Percentiles rank a stretch among this genome's conserved stretches.
Conservation (phyloP, 2,329 filamentous ascomycete species). For the Colletotrichum endophyticum region DNA sequence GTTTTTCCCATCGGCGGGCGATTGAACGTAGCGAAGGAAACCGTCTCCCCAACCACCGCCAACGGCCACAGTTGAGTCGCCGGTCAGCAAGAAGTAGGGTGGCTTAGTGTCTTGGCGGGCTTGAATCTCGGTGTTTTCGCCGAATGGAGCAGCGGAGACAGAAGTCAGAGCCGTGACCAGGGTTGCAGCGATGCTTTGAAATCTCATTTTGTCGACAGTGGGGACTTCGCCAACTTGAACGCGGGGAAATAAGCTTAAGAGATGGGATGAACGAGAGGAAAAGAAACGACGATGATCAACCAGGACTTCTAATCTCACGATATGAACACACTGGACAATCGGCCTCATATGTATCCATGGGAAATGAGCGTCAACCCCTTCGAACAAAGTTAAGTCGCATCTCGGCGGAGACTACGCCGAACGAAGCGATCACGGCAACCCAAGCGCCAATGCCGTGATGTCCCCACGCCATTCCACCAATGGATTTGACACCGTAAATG, state of each 20-base stretch:
- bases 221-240: not conserved
- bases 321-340: not conserved
- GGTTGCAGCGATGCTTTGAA: not conserved
- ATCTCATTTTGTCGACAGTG: not conserved
- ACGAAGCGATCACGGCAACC: not conserved
- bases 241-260: not conserved
- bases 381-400: not conserved
- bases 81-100: constrained; percentile 52
- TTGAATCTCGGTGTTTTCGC: not conserved
- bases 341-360: not conserved
- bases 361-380: not conserved
- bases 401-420: constrained; percentile 17
- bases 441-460: not conserved
- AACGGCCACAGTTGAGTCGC: constrained; percentile 54
- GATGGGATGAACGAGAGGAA: not conserved
- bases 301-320: not conserved
- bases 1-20: constrained; percentile 57
- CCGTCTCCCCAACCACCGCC: constrained; percentile 64
- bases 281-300: not conserved
- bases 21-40: constrained; percentile 54
- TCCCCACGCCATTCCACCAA: constrained; percentile 14
- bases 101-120: constrained; percentile 26
- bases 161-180: constrained; percentile 29
- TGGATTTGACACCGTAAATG: not conserved
- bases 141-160: not conserved